Evolutionary conservation across 1,284 basidiomycete genomes (phyloP), one percentile per base, ranked within the genome.

Genomic region (Malassezia globosa): DNA sequence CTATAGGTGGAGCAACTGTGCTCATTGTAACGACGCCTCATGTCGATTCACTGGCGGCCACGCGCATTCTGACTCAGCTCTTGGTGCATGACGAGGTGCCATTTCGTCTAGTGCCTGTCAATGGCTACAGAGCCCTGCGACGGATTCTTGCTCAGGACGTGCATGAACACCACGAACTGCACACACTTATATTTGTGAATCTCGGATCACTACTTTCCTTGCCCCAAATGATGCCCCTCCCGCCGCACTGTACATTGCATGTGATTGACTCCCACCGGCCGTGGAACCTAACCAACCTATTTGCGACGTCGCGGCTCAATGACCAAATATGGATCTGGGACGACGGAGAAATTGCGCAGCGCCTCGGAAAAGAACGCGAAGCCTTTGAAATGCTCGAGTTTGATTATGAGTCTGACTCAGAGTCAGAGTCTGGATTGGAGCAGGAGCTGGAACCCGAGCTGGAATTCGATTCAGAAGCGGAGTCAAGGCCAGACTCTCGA

Each of bases 181-280:
- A 87, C 63, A 87, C 87, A 0, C 78, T 99, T 40, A 81, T 99
- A 43, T 78, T 97, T 37, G 73, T 99, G 41, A 95, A 95, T 60
- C 84, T 99, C 73, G 94, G 94, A 35, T 82, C 83, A 1, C 81
- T 92, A 42, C 78, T 89, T 27, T 85, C 92, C 56, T 77, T 97
- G 6, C 80, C 85, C 1, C 63, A 69, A 1, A 55, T 58, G 10
- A 51, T 66, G 37, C 56, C 59, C 29, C 54, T 71, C 4, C 66
- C 66, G 5, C 41, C 80, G 79, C 16, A 79, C 89, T 63, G 61
- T 26, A 59, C 54, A 1, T 35, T 69, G 24, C 94, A 99, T 75
- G 81, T 97, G 63, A 85, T 99, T 72, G 94, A 99, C 73, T 87
- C 89, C 7, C 82, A 84, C 44, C 79, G 94, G 31, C 94, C 94